Evolutionary conservation across 1,139 yeast species (phyloP).

Genomic region (Pichia sp.): DNA sequence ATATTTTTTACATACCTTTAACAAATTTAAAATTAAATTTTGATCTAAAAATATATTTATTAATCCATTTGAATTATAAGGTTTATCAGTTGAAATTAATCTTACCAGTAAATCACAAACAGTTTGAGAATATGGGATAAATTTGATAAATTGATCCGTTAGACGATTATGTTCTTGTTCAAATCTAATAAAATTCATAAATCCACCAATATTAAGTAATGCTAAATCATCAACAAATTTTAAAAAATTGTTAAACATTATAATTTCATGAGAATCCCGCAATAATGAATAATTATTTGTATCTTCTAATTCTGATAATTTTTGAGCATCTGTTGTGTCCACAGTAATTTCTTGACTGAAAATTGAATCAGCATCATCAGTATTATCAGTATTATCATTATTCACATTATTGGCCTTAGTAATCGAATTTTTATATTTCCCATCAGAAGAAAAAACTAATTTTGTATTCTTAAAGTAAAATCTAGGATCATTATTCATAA

Average conservation of each 20-base stretch:
- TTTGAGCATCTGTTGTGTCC: constrained; percentile 14
- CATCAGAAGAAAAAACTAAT: constrained; percentile 5
- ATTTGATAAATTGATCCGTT: constrained; percentile 61
- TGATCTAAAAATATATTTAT: constrained; percentile 65
- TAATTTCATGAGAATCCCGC: constrained; percentile 52
- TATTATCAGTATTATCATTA: too few relatives aligned
- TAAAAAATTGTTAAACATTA: constrained; percentile 81
- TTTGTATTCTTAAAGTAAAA: constrained; percentile 18
- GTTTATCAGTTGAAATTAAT: constrained; percentile 71
- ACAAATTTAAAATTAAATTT: constrained; percentile 41
- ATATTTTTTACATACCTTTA: constrained; percentile 23
- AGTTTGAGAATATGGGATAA: constrained; percentile 67
- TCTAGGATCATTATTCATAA: constrained; percentile 24
- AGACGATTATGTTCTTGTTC: constrained; percentile 42
- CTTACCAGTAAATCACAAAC: constrained; percentile 73
- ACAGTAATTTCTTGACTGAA: constrained; percentile 5
- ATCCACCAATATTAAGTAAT: constrained; percentile 77
- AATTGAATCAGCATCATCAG: constrained; percentile 4
- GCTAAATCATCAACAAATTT: constrained; percentile 86
- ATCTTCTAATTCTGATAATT: constrained; percentile 17
- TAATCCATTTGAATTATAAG: constrained; percentile 67
- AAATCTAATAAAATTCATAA: constrained; percentile 54
- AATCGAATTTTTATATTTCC: too few relatives aligned
- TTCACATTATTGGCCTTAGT: constrained; percentile 7
- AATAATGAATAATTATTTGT: constrained; percentile 13